These are phyloP conservation scores for Huntiella savannae DNA, from an alignment of 2,329 filamentous ascomycete species.

Conservation along the genomic window DNA sequence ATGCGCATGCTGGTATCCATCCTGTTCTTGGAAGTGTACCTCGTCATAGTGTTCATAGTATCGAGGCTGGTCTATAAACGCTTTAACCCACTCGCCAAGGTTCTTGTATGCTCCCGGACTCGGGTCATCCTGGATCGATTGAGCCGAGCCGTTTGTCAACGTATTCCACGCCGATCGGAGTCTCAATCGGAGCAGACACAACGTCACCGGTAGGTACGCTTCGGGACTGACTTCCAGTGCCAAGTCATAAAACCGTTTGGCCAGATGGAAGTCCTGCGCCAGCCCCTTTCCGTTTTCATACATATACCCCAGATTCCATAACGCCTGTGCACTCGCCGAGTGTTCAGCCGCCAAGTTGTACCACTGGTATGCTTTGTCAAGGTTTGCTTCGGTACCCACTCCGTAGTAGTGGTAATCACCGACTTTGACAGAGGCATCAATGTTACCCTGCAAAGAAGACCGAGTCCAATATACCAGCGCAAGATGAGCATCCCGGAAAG, in stretches of 20 bases:
- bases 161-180: conserved; percentile 86
- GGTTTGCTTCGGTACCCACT: conserved; percentile 49
- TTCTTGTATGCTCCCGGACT: conserved; percentile 58
- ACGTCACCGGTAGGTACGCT: conserved; percentile 78
- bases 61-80: conserved; percentile 54
- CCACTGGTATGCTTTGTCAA: conserved; percentile 79
- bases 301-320: conserved; percentile 99
- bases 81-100: conserved; percentile 66
- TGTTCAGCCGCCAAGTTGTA: conserved; percentile 86
- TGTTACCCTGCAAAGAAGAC: conserved; percentile 79
- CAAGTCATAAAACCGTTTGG: conserved; percentile 88
- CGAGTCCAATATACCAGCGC: conserved; percentile 90
- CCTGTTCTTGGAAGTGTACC: conserved; percentile 16
- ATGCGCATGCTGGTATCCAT: conserved; percentile 30
- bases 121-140: conserved; percentile 79
- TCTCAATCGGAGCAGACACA: conserved; percentile 72
- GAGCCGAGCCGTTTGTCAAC: conserved; percentile 72
- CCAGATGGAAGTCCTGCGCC: conserved; percentile 88
- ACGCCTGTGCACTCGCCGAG: conserved; percentile 78
- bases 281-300: conserved; percentile 90
- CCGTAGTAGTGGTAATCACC: conserved; percentile 90
- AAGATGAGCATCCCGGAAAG: conserved; percentile 36
- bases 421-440: conserved; percentile 93
- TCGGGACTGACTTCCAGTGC: conserved; percentile 82
- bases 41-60: conserved; percentile 46